These are phyloP conservation scores for Syzygium aromaticum DNA, from an alignment of 345 rosid species.

Conservation along the genomic window DNA sequence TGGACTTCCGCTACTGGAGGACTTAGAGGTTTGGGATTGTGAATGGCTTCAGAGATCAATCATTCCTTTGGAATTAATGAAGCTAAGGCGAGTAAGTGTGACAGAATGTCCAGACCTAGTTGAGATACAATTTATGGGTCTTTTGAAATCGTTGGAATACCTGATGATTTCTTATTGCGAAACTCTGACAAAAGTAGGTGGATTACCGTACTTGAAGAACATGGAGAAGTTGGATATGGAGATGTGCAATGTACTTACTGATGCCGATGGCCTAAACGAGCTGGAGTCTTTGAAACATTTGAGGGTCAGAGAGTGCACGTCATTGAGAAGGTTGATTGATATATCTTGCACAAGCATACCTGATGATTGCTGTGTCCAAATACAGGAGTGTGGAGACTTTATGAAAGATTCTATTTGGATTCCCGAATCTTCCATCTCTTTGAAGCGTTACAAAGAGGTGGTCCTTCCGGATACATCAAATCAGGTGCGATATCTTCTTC, in stretches of 20 bases:
- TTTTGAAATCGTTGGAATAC: too few species aligned
- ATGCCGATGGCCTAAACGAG: background rate
- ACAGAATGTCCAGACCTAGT: too few species aligned
- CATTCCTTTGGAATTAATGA: background rate
- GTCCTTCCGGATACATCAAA: background rate
- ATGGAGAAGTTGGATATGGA: too few species aligned
- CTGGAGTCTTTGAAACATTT: background rate
- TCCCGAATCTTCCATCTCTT: too few species aligned
- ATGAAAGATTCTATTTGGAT: too few species aligned
- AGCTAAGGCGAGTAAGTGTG: fast-evolving
- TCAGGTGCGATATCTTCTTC: background rate
- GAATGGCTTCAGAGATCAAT: background rate
- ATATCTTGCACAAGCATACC: too few species aligned
- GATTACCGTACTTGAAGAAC: background rate
- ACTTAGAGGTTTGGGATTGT: fast-evolving
- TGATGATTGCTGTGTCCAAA: too few species aligned
- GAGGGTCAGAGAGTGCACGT: background rate
- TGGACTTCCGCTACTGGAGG: background rate
- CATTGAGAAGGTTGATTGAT: background rate
- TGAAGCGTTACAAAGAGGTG: background rate
- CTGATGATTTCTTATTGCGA: too few species aligned
- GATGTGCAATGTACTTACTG: background rate
- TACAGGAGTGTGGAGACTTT: too few species aligned
- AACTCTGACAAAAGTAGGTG: too few species aligned
- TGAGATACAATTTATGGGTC: too few species aligned